phyloP scores from a whole-genome alignment of 805 yeast species.

The Cyberlindnera euphorbiiphila region DNA sequence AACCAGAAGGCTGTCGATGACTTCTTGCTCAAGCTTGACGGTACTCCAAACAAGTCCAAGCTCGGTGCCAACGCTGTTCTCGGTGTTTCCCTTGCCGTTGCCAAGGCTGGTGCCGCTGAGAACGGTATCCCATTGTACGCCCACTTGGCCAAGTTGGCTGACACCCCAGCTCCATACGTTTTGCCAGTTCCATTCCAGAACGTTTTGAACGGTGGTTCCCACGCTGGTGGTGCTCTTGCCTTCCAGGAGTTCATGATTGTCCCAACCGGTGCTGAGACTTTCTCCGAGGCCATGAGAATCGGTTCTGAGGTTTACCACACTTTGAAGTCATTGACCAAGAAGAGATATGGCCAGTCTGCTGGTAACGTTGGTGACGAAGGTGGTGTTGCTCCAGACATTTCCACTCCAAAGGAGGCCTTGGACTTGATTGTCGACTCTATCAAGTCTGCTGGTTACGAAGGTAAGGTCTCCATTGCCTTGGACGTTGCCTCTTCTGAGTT shows the following conservation, averaged over 20 bases:
- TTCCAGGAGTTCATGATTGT: slow-evolving; percentile 99
- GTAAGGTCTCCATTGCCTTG: slow-evolving; percentile 85
- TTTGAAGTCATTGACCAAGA: slow-evolving; percentile 88
- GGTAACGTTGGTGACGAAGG: slow-evolving; percentile 99
- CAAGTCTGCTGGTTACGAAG: slow-evolving; percentile 92
- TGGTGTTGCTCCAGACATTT: slow-evolving; percentile 99
- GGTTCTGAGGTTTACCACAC: slow-evolving; percentile 98
- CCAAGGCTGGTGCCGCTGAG: slow-evolving; percentile 98
- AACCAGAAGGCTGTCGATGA: slow-evolving; percentile 86
- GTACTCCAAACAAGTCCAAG: slow-evolving; percentile 96
- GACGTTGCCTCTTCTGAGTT: slow-evolving; percentile 98
- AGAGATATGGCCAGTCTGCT: slow-evolving; percentile 95
- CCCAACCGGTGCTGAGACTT: slow-evolving; percentile 85
- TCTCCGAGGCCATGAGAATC: slow-evolving; percentile 93
- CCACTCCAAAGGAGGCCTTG: slow-evolving; percentile 94
- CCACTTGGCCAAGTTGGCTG: slow-evolving; percentile 79
- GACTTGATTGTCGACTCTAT: slow-evolving; percentile 91
- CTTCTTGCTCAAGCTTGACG: slow-evolving; percentile 83
- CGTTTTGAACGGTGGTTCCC: slow-evolving; percentile 99
- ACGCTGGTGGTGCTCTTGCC: slow-evolving; percentile 99
- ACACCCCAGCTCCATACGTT: slow-evolving; percentile 76
- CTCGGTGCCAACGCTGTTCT: slow-evolving; percentile 98
- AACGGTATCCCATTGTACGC: slow-evolving; percentile 89
- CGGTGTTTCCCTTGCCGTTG: slow-evolving; percentile 96
- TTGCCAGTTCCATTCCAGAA: slow-evolving; percentile 99